Conservation (phyloP, 2,329 filamentous ascomycete species). For the Fusarium penzigii region DNA sequence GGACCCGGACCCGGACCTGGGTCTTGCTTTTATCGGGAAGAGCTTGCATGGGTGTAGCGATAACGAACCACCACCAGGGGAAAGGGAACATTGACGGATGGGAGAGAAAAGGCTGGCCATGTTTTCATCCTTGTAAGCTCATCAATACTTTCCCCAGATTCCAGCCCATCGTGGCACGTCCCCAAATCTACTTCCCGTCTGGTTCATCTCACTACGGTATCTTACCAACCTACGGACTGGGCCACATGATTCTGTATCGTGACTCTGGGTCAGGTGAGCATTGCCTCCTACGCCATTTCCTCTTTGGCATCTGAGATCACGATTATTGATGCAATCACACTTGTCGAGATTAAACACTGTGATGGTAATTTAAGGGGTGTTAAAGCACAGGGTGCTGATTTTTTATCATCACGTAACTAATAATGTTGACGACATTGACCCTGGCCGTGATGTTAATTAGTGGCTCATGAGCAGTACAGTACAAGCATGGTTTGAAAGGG, state of each 20-base stretch:
- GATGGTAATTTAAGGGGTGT: neutral
- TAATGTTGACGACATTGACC: too few species aligned
- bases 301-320: slow-evolving; percentile 1
- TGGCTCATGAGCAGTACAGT: too few species aligned
- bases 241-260: slow-evolving; percentile 32
- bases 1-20: neutral
- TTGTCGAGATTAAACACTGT: neutral
- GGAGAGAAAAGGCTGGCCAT: neutral
- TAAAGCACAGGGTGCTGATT: too few species aligned
- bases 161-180: slow-evolving; percentile 11
- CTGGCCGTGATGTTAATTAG: too few species aligned
- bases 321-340: too few species aligned
- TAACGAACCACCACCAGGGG: too few species aligned
- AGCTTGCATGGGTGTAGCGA: too few species aligned
- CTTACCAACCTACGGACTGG: slow-evolving; percentile 7
- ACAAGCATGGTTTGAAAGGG: neutral
- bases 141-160: slow-evolving; percentile 5
- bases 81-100: too few species aligned
- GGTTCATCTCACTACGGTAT: neutral
- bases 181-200: slow-evolving; percentile 2
- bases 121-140: slow-evolving; percentile 3
- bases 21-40: too few species aligned
- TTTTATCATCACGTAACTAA: too few species aligned
- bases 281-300: slow-evolving; percentile 30
- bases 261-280: slow-evolving; percentile 32